Conservation (phyloP, 805 yeast species). For the Teunomyces pallodes region DNA sequence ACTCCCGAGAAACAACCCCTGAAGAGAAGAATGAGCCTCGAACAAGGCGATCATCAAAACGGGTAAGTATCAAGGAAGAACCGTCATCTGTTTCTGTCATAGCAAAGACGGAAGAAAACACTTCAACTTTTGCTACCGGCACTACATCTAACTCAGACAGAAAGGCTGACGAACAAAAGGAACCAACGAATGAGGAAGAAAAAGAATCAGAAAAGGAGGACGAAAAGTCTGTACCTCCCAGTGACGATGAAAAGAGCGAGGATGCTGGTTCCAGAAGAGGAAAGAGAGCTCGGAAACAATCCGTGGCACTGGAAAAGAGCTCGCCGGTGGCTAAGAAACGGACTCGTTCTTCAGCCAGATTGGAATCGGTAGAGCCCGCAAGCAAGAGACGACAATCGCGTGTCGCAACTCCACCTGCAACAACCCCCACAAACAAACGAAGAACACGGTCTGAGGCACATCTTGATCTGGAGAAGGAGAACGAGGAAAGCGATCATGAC, state of each 20-base stretch:
- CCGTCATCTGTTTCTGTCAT: slow-evolving; percentile 42
- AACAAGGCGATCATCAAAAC: slow-evolving; percentile 2
- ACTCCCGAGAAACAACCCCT: slow-evolving; percentile 1
- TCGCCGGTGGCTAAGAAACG: slow-evolving; percentile 12
- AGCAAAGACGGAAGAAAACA: slow-evolving; percentile 18
- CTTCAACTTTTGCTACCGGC: too few relatives aligned
- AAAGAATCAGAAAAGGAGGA: slow-evolving; percentile 58
- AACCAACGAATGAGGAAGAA: slow-evolving; percentile 50
- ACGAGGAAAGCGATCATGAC: slow-evolving; percentile 4
- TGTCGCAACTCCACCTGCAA: slow-evolving; percentile 9
- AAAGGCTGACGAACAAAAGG: slow-evolving; percentile 30
- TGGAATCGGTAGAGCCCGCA: slow-evolving; percentile 12
- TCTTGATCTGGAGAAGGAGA: slow-evolving; percentile 10
- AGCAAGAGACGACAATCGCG: slow-evolving; percentile 10
- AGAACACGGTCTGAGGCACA: slow-evolving; percentile 17
- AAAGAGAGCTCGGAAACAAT: slow-evolving; percentile 6
- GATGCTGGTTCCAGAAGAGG: slow-evolving; percentile 7
- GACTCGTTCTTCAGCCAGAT: slow-evolving; percentile 17
- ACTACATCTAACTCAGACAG: slow-evolving; percentile 11
- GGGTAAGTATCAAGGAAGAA: slow-evolving; percentile 4
- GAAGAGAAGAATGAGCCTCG: slow-evolving; percentile 3
- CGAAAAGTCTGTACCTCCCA: slow-evolving; percentile 29
- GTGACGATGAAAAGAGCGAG: slow-evolving; percentile 20
- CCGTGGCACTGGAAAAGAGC: slow-evolving; percentile 1
- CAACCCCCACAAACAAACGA: slow-evolving; percentile 8